Conservation (phyloP, 495 filamentous ascomycete species). For the Penicillium cataractarum region DNA sequence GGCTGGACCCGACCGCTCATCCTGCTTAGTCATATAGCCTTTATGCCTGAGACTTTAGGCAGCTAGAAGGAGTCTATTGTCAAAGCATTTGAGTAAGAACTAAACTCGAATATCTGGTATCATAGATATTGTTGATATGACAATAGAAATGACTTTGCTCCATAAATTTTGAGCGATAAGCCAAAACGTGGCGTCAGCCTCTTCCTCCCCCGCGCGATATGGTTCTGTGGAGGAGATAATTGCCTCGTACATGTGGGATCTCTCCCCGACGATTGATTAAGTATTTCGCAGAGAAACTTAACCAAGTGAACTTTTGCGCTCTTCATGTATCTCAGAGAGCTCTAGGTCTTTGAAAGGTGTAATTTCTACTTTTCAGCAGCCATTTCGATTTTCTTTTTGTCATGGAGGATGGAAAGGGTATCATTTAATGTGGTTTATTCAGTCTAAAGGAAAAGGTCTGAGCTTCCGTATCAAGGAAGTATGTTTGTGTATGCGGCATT, state of each 20-base stretch:
- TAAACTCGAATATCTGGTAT: not conserved
- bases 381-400: not conserved
- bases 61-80: not conserved
- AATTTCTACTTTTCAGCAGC: not conserved
- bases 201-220: not conserved
- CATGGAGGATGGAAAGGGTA: not conserved
- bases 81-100: not conserved
- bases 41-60: not conserved
- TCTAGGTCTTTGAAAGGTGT: not conserved
- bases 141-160: not conserved
- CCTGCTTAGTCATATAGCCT: too few species aligned
- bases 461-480: not conserved
- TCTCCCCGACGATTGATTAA: not conserved
- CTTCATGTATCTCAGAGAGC: too few species aligned
- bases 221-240: slow-evolving; percentile 15
- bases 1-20: too few species aligned
- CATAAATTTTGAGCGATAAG: not conserved
- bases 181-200: not conserved
- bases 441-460: not conserved
- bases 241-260: slow-evolving; percentile 13
- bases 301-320: too few species aligned
- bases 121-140: not conserved
- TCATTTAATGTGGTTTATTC: not conserved
- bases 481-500: slow-evolving; percentile 11
- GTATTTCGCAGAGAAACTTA: not conserved